These are phyloP conservation scores for Claviceps paspali DNA, from an alignment of 2,329 filamentous ascomycete genomes.

Conservation along the genomic window DNA sequence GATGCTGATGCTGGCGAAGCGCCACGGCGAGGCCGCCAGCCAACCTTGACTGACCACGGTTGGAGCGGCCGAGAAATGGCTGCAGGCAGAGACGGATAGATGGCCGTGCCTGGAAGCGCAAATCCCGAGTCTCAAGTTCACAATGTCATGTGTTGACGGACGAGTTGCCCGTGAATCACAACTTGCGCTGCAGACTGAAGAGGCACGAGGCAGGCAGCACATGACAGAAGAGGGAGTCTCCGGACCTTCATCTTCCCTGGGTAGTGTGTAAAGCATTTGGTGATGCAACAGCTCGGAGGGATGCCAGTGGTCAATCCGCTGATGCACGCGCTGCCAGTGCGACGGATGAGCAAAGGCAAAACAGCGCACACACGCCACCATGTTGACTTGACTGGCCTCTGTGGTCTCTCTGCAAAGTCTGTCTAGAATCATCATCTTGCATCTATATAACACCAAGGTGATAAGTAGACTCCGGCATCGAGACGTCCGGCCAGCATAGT, in stretches of 20 bases:
- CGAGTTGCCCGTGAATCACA: neutral
- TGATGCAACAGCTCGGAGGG: neutral
- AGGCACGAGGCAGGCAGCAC: neutral
- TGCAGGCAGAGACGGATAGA: too few species aligned
- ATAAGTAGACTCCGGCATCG: too few species aligned
- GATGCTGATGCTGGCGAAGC: neutral
- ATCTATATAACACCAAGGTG: too few species aligned
- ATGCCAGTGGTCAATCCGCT: neutral
- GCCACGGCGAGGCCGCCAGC: neutral
- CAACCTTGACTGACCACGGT: neutral
- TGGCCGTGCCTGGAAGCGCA: neutral
- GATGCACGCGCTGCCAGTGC: neutral
- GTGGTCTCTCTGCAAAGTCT: too few species aligned
- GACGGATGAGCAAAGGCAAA: conserved; percentile 1
- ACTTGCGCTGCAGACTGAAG: neutral
- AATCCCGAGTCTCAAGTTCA: neutral
- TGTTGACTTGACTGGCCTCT: too few species aligned
- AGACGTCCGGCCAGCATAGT: too few species aligned
- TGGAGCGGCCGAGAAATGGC: neutral
- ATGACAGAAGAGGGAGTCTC: neutral
- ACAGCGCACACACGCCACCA: neutral
- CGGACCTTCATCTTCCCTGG: too few species aligned
- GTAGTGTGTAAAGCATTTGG: too few species aligned
- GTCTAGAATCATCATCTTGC: too few species aligned
- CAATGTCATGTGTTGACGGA: neutral